Percentiles rank a stretch among this genome's conserved stretches.
phyloP scores from a whole-genome alignment of 1,284 basidiomycete genomes.

The Irpex lacteus region DNA sequence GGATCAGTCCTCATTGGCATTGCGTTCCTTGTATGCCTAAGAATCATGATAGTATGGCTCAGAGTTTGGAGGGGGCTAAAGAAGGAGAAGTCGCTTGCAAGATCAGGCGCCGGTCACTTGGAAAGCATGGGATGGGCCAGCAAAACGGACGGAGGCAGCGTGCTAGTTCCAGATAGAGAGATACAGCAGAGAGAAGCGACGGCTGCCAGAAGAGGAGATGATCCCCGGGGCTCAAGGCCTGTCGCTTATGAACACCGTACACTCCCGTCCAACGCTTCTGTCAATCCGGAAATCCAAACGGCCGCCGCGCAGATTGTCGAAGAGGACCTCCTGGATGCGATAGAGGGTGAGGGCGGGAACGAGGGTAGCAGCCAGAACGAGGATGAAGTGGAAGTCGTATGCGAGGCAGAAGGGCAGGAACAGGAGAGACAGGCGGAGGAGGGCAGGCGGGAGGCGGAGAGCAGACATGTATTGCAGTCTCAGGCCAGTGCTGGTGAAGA shows the following conservation, averaged over 20 bases:
- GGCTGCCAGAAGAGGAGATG: no score
- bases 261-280: no score
- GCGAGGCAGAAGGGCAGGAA: not conserved
- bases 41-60: not conserved
- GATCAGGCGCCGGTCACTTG: not conserved
- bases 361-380: not conserved
- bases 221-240: no score
- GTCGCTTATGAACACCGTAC: no score
- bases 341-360: not conserved
- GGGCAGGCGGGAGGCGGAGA: not conserved
- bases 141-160: not conserved
- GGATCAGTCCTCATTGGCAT: not conserved
- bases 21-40: not conserved
- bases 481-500: not conserved
- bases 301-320: not conserved
- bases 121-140: not conserved
- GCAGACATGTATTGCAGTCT: no score
- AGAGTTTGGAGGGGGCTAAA: not conserved
- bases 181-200: no score
- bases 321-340: not conserved
- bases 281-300: not conserved
- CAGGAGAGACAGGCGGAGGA: not conserved
- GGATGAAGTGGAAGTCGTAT: no score
- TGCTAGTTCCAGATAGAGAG: no score
- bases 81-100: not conserved